phyloP scores from a whole-genome alignment of 2,329 filamentous ascomycete species.

The Penicillium sp. region DNA sequence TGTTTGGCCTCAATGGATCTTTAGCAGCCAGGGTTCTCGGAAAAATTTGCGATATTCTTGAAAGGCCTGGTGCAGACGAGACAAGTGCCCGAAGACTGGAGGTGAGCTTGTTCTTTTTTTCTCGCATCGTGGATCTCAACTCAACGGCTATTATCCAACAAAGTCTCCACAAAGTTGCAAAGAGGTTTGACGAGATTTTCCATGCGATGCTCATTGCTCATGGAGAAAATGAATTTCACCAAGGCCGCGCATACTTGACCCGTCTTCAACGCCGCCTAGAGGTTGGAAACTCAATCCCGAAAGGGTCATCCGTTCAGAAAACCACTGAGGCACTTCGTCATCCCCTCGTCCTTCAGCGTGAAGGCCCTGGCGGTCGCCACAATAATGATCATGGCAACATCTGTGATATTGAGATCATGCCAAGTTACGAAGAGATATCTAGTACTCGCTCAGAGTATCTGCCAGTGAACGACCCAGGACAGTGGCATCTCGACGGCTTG shows the following conservation, averaged over 20 bases:
- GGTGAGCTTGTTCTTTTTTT: not conserved
- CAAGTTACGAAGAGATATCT: not conserved
- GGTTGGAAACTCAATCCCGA: not conserved
- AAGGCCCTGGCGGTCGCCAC: not conserved
- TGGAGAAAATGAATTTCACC: not conserved
- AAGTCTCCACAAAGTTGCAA: not conserved
- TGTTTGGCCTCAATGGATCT: not conserved
- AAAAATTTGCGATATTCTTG: not conserved
- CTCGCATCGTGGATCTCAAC: not conserved
- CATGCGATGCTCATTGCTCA: not conserved
- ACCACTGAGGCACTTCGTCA: not conserved
- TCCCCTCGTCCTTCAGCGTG: not conserved
- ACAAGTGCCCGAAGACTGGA: not conserved
- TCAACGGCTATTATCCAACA: not conserved
- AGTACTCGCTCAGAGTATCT: not conserved
- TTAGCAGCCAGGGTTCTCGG: not conserved
- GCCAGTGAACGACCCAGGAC: not conserved
- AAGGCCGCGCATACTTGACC: not conserved
- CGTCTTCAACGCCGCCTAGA: not conserved
- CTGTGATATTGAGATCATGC: slow-evolving; percentile 1
- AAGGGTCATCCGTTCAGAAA: not conserved
- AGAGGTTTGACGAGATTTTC: not conserved
- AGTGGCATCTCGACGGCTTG: not conserved
- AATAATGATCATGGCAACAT: not conserved
- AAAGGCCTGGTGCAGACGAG: not conserved